A percentile compares a stretch with the other conserved stretches of the same genome.
phyloP scores from a whole-genome alignment of 2,329 filamentous ascomycete genomes.

The Berkeleyomyces basicola region DNA sequence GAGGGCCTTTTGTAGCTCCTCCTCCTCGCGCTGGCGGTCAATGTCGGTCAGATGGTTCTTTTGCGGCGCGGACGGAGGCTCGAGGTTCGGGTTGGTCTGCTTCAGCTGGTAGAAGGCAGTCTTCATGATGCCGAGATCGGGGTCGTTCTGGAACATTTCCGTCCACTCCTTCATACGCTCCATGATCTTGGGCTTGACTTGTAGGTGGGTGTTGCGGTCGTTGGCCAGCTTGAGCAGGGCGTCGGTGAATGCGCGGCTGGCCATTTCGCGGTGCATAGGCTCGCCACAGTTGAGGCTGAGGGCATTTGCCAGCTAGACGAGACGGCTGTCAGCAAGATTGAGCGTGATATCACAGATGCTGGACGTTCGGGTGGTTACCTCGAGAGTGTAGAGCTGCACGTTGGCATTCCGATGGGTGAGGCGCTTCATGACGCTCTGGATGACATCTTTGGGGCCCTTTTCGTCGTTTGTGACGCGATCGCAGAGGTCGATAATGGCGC shows the following conservation, averaged over 20 bases:
- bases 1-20: conserved; percentile 91
- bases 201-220: conserved; percentile 88
- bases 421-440: conserved; percentile 79
- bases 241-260: conserved; percentile 86
- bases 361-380: conserved; percentile 33
- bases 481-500: conserved; percentile 46
- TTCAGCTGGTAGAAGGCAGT: conserved; percentile 84
- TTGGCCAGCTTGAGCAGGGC: conserved; percentile 77
- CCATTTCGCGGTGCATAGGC: conserved; percentile 73
- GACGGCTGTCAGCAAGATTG: neutral
- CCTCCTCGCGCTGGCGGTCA: conserved; percentile 89
- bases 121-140: conserved; percentile 93
- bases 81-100: conserved; percentile 67
- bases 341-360: neutral
- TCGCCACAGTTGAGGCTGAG: conserved; percentile 83
- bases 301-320: conserved; percentile 60
- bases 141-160: conserved; percentile 79
- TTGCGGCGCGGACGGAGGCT: conserved; percentile 79
- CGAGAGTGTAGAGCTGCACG: conserved; percentile 86
- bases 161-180: conserved; percentile 95
- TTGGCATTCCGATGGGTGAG: conserved; percentile 89
- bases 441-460: conserved; percentile 61
- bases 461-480: conserved; percentile 38
- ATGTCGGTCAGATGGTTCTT: conserved; percentile 82
- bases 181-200: conserved; percentile 92